Percentiles rank a stretch among this genome's conserved stretches.
These are phyloP conservation scores for Draba incana DNA, from an alignment of 345 rosid species.

Conservation along the genomic window DNA sequence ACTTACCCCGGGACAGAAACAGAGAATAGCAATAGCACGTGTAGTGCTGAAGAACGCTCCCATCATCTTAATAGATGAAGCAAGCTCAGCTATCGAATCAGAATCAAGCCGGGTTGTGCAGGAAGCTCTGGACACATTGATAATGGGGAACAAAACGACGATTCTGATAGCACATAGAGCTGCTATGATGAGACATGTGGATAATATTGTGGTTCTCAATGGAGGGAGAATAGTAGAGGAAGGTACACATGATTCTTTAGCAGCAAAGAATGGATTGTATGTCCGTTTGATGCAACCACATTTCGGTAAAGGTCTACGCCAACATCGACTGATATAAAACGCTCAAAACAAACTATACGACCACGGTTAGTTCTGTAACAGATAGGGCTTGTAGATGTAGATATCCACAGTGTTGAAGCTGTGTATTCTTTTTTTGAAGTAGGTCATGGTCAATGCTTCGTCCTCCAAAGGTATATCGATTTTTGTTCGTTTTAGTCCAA, in stretches of 20 bases:
- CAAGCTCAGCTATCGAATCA: constrained; percentile 93
- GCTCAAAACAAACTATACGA: constrained; percentile 3
- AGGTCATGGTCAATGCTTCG: constrained; percentile 34
- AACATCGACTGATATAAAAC: constrained; percentile 59
- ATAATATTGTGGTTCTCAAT: constrained; percentile 95
- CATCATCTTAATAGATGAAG: constrained; percentile 86
- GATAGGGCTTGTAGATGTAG: constrained; percentile 28
- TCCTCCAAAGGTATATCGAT: constrained; percentile 38
- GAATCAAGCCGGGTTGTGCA: constrained; percentile 98
- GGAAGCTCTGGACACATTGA: constrained; percentile 94
- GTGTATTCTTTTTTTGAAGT: constrained; percentile 63
- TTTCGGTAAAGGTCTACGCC: constrained; percentile 93
- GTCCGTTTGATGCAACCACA: constrained; percentile 97
- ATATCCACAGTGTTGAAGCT: constrained; percentile 37
- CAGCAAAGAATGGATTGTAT: constrained; percentile 87
- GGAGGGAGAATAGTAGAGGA: constrained; percentile 97
- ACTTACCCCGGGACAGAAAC: constrained; percentile 97
- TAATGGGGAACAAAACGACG: constrained; percentile 97
- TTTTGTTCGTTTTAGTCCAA: constrained; percentile 30
- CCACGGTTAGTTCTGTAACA: constrained; percentile 32
- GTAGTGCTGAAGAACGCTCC: constrained; percentile 98
- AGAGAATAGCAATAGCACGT: constrained; percentile 92
- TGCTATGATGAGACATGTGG: constrained; percentile 98
- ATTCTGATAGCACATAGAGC: constrained; percentile 91
- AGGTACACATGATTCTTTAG: constrained; percentile 85